phyloP scores from a whole-genome alignment of 148 eudicot genomes.

The Vaccinium myrtillus region DNA sequence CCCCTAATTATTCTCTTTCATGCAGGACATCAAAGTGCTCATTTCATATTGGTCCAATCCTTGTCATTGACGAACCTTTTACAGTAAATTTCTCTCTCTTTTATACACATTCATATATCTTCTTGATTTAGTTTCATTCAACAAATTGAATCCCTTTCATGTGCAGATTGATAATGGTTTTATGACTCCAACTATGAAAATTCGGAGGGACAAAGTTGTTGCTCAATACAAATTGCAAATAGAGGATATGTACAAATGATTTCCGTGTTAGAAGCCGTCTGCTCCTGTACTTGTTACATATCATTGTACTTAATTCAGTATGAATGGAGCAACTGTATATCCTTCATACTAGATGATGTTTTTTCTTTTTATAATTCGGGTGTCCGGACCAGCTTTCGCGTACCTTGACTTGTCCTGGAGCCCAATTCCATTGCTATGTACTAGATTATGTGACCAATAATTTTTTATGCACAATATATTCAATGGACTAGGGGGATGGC shows the following conservation, averaged over 20 bases:
- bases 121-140: background rate
- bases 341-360: background rate
- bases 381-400: too few relatives aligned
- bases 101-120: background rate
- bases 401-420: too few relatives aligned
- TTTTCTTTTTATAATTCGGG: too few relatives aligned
- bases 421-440: too few relatives aligned
- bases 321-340: background rate
- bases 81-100: conserved; percentile 45
- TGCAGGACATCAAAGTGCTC: conserved; percentile 82
- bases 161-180: conserved; percentile 89
- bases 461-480: background rate
- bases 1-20: background rate
- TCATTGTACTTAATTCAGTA: background rate
- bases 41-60: conserved; percentile 77
- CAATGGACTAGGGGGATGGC: background rate
- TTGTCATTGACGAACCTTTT: conserved; percentile 79
- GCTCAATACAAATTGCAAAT: conserved; percentile 63
- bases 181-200: conserved; percentile 93
- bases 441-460: background rate
- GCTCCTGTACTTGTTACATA: too few relatives aligned
- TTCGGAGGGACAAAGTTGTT: conserved; percentile 75
- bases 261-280: background rate
- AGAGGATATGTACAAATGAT: conserved; percentile 59
- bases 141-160: background rate